These are phyloP conservation scores for Cucurbita moschata DNA, from an alignment of 306 rosid genomes.

Conservation along the genomic window DNA sequence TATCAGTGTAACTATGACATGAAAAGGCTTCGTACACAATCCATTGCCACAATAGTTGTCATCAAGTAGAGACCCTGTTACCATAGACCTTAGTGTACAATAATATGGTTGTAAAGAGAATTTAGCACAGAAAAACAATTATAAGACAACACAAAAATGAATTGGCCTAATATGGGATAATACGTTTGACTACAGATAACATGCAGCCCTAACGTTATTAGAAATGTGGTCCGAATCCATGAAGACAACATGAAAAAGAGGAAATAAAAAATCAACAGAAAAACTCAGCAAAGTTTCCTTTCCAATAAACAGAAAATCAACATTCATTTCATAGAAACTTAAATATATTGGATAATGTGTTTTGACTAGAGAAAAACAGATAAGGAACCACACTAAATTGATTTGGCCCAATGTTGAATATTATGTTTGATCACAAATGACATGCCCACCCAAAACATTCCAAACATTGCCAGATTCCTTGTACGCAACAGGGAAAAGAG, in stretches of 20 bases:
- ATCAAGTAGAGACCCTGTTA: conserved; percentile 1
- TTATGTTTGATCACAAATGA: not conserved
- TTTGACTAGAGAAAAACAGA: not conserved
- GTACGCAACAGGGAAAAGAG: conserved; percentile 66
- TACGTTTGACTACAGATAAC: not conserved
- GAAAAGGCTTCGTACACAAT: conserved; percentile 10
- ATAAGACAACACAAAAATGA: not conserved
- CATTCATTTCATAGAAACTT: not conserved
- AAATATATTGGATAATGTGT: not conserved
- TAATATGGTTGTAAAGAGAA: no score
- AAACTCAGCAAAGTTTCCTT: conserved; percentile 59
- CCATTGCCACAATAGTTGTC: conserved; percentile 2
- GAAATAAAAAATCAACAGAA: conserved; percentile 18
- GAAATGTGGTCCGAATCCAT: not conserved
- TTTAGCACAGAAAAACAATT: not conserved
- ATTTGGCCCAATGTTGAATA: conserved; percentile 1
- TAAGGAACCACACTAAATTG: no score
- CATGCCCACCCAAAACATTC: not conserved
- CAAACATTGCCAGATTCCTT: conserved; percentile 2
- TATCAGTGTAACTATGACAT: conserved; percentile 14
- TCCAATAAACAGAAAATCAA: not conserved
- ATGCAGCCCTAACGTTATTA: not conserved
- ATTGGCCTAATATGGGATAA: not conserved
- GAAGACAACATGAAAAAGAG: conserved; percentile 65
- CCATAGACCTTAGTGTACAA: not conserved